A percentile compares a stretch with the other conserved stretches of the same genome.
Evolutionary conservation across 2,329 filamentous ascomycete genomes (phyloP).

Genomic region (Colletotrichum tamarilloi): DNA sequence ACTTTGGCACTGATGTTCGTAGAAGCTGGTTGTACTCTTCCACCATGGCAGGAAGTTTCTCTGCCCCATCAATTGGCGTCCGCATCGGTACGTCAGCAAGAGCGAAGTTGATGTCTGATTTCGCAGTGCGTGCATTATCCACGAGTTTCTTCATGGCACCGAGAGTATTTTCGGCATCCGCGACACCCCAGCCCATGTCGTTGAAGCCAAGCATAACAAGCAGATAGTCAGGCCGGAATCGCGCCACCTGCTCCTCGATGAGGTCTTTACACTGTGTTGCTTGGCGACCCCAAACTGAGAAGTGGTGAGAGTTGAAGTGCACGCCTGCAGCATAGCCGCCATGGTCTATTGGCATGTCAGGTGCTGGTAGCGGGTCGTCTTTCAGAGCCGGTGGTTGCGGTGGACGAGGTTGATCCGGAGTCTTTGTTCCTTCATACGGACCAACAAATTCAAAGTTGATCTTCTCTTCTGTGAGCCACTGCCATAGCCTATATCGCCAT

Average conservation of each 20-base stretch:
- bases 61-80: conserved; percentile 37
- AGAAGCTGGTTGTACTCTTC: conserved; percentile 43
- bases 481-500: conserved; percentile 54
- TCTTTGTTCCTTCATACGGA: conserved; percentile 48
- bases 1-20: conserved; percentile 37
- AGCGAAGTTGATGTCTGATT: conserved; percentile 41
- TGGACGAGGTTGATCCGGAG: conserved; percentile 16
- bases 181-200: conserved; percentile 46
- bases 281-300: conserved; percentile 47
- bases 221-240: conserved; percentile 46
- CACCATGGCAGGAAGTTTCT: conserved; percentile 40
- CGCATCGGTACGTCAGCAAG: conserved; percentile 46
- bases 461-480: conserved; percentile 47
- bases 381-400: conserved; percentile 34
- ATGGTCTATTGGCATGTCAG: not conserved
- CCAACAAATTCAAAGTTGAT: conserved; percentile 46
- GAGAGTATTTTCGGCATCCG: conserved; percentile 37
- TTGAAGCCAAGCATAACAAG: conserved; percentile 49
- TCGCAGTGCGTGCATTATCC: conserved; percentile 43
- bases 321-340: conserved; percentile 47
- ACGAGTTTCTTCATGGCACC: conserved; percentile 42
- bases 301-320: conserved; percentile 46
- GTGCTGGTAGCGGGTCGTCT: not conserved
- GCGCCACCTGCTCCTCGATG: conserved; percentile 42
- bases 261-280: conserved; percentile 43